These are phyloP conservation scores for Pseudocohnilembus persalinus DNA, from an alignment of 169 alveolate genomes.

Conservation along the genomic window DNA sequence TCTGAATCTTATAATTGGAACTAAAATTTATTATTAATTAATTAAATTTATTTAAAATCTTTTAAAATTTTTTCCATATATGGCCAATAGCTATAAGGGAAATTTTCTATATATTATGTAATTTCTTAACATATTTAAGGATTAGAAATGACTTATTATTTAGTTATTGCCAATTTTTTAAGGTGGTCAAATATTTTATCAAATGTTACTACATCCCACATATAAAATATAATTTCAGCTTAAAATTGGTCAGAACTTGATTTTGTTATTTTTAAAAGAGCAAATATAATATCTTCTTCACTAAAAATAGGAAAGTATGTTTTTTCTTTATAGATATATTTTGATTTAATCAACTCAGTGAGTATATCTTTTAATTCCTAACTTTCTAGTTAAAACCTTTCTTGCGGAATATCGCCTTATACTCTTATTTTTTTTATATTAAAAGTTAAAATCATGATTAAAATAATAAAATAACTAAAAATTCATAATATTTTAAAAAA, in stretches of 20 bases:
- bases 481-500: too few relatives aligned
- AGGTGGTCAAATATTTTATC: background rate
- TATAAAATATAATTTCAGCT: background rate
- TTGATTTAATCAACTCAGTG: background rate
- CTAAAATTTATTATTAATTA: too few relatives aligned
- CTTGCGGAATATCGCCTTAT: background rate
- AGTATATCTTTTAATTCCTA: background rate
- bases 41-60: too few relatives aligned
- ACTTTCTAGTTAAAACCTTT: background rate
- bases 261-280: too few relatives aligned
- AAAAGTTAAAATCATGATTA: background rate
- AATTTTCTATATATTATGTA: too few relatives aligned
- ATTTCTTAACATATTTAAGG: too few relatives aligned
- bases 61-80: too few relatives aligned
- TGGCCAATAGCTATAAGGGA: too few relatives aligned
- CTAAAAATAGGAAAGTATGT: background rate
- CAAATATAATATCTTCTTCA: background rate
- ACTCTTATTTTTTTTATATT: too few relatives aligned
- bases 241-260: background rate
- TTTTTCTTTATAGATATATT: background rate
- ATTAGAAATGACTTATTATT: background rate
- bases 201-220: background rate
- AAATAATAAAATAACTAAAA: too few relatives aligned
- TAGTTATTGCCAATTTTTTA: too few relatives aligned
- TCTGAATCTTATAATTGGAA: too few relatives aligned